Conservation (phyloP, 345 rosid genomes). For the Arabidopsis arenosa region DNA sequence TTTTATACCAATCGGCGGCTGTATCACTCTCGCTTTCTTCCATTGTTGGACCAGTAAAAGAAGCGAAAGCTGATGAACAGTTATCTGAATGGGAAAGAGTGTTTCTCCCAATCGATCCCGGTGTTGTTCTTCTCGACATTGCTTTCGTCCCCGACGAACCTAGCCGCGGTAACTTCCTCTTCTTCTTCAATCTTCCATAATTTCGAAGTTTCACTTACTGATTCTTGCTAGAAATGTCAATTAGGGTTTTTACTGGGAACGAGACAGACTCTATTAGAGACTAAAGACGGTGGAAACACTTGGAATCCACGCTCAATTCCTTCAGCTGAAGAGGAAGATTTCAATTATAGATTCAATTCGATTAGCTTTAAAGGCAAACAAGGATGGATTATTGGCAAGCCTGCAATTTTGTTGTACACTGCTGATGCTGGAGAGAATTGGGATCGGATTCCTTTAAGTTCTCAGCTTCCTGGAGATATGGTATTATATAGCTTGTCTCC, state of each 20-base stretch:
- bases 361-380: constrained; percentile 86
- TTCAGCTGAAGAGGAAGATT: constrained; percentile 96
- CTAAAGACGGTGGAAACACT: constrained; percentile 79
- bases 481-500: constrained; percentile 43
- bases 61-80: constrained; percentile 58
- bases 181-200: background rate
- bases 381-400: constrained; percentile 98
- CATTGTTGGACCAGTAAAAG: constrained; percentile 33
- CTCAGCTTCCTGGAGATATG: constrained; percentile 96
- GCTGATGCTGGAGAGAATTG: constrained; percentile 81
- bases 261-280: constrained; percentile 91
- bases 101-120: constrained; percentile 77
- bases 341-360: constrained; percentile 92
- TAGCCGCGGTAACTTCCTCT: constrained; percentile 56
- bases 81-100: constrained; percentile 87
- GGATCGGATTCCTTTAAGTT: constrained; percentile 82
- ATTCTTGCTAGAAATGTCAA: background rate
- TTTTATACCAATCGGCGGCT: constrained; percentile 61
- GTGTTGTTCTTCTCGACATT: constrained; percentile 95
- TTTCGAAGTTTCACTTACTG: constrained; percentile 11
- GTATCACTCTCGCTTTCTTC: constrained; percentile 51
- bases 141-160: constrained; percentile 83
- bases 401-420: constrained; percentile 84
- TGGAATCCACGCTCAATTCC: constrained; percentile 86
- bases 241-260: constrained; percentile 84